These are phyloP conservation scores for Paraurostyla sp. DNA, from an alignment of 73 alveolate genomes.

Conservation along the genomic window DNA sequence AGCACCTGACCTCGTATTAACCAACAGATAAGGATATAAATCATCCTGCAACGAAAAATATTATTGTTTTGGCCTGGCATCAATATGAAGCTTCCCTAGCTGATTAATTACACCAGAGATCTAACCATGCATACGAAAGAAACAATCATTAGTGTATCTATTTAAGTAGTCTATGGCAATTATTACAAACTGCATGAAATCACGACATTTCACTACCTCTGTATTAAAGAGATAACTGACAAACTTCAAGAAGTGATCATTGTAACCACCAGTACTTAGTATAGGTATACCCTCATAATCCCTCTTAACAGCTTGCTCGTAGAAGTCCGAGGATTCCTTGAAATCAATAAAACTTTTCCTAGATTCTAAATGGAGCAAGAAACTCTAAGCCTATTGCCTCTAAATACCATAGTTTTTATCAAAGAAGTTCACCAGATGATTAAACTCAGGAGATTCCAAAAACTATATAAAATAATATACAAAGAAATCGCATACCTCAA, in stretches of 20 bases:
- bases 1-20: constrained; percentile 83
- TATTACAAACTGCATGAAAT: constrained; percentile 44
- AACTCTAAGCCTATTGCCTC: not conserved
- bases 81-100: constrained; percentile 33
- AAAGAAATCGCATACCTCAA: constrained; percentile 16
- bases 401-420: constrained; percentile 5
- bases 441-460: constrained; percentile 25
- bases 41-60: constrained; percentile 67
- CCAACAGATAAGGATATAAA: constrained; percentile 89
- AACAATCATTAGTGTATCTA: constrained; percentile 66
- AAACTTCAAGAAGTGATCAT: constrained; percentile 61
- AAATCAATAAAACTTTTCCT: constrained; percentile 15
- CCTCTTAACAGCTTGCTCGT: constrained; percentile 8
- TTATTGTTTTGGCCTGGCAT: not conserved
- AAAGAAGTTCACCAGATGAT: constrained; percentile 23
- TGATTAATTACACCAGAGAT: constrained; percentile 25
- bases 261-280: constrained; percentile 78
- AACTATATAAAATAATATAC: not conserved
- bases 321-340: not conserved
- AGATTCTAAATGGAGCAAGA: not conserved
- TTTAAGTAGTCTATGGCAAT: constrained; percentile 68
- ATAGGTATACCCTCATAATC: constrained; percentile 58
- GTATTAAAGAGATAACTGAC: constrained; percentile 50
- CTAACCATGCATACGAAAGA: constrained; percentile 31
- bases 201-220: constrained; percentile 53